Percentiles rank a stretch among this genome's conserved stretches.
phyloP scores from a whole-genome alignment of 164 flowering plant genomes.

The Brasenia schreberi region DNA sequence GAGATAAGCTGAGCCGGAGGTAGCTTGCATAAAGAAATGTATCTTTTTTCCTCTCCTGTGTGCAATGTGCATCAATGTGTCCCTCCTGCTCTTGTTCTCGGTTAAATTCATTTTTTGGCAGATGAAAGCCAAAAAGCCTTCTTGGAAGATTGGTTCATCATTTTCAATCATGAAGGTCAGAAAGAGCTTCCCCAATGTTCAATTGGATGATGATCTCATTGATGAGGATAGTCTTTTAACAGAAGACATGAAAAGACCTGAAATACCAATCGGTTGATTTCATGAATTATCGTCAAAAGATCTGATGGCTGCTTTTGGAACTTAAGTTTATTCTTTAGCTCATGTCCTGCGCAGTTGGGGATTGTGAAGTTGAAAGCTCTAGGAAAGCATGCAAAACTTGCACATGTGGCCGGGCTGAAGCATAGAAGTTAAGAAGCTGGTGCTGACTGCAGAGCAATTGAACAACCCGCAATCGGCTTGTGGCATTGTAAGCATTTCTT shows the following conservation, averaged over 20 bases:
- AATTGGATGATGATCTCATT: slow-evolving; percentile 76
- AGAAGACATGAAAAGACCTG: slow-evolving; percentile 87
- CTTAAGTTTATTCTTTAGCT: not conserved
- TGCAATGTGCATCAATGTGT: no score
- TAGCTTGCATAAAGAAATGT: not conserved
- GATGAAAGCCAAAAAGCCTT: slow-evolving; percentile 68
- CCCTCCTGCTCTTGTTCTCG: not conserved
- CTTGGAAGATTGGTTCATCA: slow-evolving; percentile 89
- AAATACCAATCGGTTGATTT: slow-evolving; percentile 47
- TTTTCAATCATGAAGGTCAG: slow-evolving; percentile 53
- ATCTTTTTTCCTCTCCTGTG: not conserved
- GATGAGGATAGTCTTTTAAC: slow-evolving; percentile 92
- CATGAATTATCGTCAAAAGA: not conserved
- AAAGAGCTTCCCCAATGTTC: slow-evolving; percentile 46
- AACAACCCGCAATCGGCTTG: slow-evolving; percentile 89
- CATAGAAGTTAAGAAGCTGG: slow-evolving; percentile 58
- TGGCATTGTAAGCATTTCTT: slow-evolving; percentile 95
- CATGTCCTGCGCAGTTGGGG: slow-evolving; percentile 44
- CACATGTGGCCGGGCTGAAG: slow-evolving; percentile 90
- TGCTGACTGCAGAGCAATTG: slow-evolving; percentile 55
- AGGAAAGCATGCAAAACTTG: slow-evolving; percentile 98
- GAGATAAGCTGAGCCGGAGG: no score
- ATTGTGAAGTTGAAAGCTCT: slow-evolving; percentile 85
- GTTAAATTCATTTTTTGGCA: slow-evolving; percentile 5
- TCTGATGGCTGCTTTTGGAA: not conserved